phyloP scores from a whole-genome alignment of 768 basidiomycete genomes.

The Agaricus subrufescens region DNA sequence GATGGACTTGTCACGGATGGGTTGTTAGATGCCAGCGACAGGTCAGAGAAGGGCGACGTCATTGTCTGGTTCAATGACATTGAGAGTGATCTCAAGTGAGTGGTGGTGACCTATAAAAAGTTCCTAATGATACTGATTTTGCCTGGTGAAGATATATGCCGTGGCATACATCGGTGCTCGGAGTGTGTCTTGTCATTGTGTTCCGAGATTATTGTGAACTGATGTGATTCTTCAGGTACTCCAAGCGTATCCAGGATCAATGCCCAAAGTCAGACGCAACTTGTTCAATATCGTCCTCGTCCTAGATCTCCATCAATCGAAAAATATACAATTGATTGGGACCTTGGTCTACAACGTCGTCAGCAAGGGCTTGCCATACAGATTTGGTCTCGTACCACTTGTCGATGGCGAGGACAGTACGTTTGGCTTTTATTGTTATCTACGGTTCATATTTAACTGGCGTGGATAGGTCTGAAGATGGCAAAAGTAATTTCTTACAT shows the following conservation, averaged over 20 bases:
- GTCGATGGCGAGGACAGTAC: conserved; percentile 46
- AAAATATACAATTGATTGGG: conserved; percentile 57
- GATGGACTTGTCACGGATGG: conserved; percentile 54
- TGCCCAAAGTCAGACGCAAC: conserved; percentile 72
- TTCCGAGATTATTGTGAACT: neutral
- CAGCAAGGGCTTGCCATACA: conserved; percentile 64
- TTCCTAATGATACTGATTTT: neutral
- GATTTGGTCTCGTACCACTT: conserved; percentile 84
- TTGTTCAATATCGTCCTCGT: conserved; percentile 80
- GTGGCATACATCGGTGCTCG: conserved; percentile 47
- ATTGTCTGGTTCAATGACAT: conserved; percentile 91
- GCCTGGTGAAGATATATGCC: conserved; percentile 38
- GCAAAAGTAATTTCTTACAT: conserved; percentile 70
- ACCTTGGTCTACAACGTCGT: conserved; percentile 68
- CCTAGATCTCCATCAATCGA: conserved; percentile 69
- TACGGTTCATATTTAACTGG: neutral
- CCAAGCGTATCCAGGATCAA: conserved; percentile 77
- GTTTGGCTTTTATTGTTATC: conserved; percentile 3
- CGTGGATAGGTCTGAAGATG: conserved; percentile 52
- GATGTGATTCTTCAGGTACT: conserved; percentile 47
- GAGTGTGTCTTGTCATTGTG: conserved; percentile 27
- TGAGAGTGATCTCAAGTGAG: conserved; percentile 71
- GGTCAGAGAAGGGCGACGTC: conserved; percentile 68
- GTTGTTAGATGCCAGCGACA: conserved; percentile 89
- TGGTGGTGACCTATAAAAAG: neutral